Evolutionary conservation across 129 eudicot genomes (phyloP).

Genomic region (Flaveria linearis): DNA sequence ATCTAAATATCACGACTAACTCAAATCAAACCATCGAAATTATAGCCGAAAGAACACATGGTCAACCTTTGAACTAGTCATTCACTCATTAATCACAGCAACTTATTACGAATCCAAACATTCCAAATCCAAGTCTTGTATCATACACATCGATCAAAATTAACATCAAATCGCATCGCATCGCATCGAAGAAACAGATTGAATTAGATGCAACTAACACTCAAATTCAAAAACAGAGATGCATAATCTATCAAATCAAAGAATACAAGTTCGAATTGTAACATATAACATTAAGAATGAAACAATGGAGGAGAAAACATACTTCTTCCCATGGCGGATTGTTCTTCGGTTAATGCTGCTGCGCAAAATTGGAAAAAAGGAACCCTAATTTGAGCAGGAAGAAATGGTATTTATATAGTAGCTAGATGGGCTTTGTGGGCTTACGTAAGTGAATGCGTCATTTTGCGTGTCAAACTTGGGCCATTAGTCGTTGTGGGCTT

Average conservation of each 20-base stretch:
- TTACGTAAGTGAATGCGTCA: conserved; percentile 61
- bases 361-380: conserved; percentile 1
- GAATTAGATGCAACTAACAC: not conserved
- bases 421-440: conserved; percentile 41
- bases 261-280: not conserved
- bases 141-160: not conserved
- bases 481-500: conserved; percentile 28
- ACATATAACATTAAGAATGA: not conserved
- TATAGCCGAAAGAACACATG: not conserved
- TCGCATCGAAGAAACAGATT: not conserved
- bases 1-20: not conserved
- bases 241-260: not conserved
- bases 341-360: conserved; percentile 15
- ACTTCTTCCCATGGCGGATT: conserved; percentile 47
- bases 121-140: not conserved
- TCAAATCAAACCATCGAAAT: no score
- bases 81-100: no score
- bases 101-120: not conserved
- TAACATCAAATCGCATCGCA: not conserved
- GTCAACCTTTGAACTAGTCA: not conserved
- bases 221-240: not conserved
- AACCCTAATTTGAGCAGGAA: conserved; percentile 36
- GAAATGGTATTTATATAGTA: conserved; percentile 28
- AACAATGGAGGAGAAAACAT: conserved; percentile 7
- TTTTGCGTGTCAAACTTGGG: conserved; percentile 33